A percentile compares a stretch with the other conserved stretches of the same genome.
Conservation (phyloP, 2,329 filamentous ascomycete species). For the Microsporum canis region DNA sequence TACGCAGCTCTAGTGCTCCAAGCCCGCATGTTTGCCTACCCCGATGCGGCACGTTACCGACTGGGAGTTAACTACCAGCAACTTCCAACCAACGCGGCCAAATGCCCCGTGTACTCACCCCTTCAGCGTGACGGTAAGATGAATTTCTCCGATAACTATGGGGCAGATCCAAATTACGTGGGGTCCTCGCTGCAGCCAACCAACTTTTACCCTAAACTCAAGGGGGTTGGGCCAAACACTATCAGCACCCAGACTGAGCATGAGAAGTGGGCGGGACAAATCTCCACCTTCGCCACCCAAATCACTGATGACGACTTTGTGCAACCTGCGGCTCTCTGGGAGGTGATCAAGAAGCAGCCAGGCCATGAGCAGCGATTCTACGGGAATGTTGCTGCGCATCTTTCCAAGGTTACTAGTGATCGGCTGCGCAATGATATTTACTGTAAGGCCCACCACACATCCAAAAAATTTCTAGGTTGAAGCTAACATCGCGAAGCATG, state of each 20-base stretch:
- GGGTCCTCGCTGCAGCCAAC: slow-evolving; percentile 19
- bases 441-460: slow-evolving; percentile 14
- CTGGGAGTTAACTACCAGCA: slow-evolving; percentile 33
- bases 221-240: not conserved
- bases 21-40: slow-evolving; percentile 50
- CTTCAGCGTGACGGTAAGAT: slow-evolving; percentile 35
- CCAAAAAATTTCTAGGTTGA: not conserved
- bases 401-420: slow-evolving; percentile 16
- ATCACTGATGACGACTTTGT: slow-evolving; percentile 24
- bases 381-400: slow-evolving; percentile 19
- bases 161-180: slow-evolving; percentile 47
- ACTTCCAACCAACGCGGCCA: slow-evolving; percentile 30
- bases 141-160: slow-evolving; percentile 43
- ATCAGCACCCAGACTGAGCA: slow-evolving; percentile 14
- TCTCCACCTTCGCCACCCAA: slow-evolving; percentile 14
- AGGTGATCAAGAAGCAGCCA: slow-evolving; percentile 21
- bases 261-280: slow-evolving; percentile 17
- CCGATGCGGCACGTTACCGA: slow-evolving; percentile 39
- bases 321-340: slow-evolving; percentile 24
- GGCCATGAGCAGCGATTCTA: slow-evolving; percentile 25
- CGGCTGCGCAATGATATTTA: slow-evolving; percentile 21
- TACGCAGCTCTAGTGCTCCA: slow-evolving; percentile 41
- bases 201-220: slow-evolving; percentile 7
- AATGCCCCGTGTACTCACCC: slow-evolving; percentile 39
- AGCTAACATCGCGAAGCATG: not conserved